phyloP scores from a whole-genome alignment of 345 rosid genomes.

The Eucalyptus curtisii region DNA sequence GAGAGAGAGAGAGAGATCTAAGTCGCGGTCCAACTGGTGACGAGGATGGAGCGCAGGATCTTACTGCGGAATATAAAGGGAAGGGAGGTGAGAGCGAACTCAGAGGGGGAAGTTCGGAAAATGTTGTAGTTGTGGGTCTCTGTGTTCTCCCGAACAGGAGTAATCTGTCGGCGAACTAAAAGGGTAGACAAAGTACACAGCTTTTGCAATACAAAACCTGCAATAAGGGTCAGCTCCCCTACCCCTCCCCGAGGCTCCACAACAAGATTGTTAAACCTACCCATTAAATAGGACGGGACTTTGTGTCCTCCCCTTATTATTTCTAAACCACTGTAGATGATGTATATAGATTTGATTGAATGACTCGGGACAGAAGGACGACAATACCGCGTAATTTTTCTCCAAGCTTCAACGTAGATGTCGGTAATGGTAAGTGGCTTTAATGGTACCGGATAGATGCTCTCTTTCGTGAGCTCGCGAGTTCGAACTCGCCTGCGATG shows the following conservation, averaged over 20 bases:
- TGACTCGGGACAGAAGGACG: neutral
- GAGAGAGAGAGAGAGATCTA: neutral
- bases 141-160: neutral
- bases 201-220: neutral
- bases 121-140: neutral
- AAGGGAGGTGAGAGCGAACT: neutral
- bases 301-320: neutral
- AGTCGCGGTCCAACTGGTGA: neutral
- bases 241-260: neutral
- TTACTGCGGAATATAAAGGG: neutral
- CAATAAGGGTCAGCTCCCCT: neutral
- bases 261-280: neutral
- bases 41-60: neutral
- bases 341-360: neutral
- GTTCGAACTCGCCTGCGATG: neutral
- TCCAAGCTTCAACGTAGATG: neutral
- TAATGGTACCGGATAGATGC: neutral
- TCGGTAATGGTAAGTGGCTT: neutral
- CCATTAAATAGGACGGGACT: neutral
- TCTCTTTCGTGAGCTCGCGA: neutral
- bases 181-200: neutral
- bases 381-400: neutral
- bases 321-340: neutral
- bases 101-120: neutral
- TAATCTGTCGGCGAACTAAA: constrained; percentile 9